These are phyloP conservation scores for Scheffersomyces titani DNA, from an alignment of 1,139 yeast genomes.

Conservation along the genomic window DNA sequence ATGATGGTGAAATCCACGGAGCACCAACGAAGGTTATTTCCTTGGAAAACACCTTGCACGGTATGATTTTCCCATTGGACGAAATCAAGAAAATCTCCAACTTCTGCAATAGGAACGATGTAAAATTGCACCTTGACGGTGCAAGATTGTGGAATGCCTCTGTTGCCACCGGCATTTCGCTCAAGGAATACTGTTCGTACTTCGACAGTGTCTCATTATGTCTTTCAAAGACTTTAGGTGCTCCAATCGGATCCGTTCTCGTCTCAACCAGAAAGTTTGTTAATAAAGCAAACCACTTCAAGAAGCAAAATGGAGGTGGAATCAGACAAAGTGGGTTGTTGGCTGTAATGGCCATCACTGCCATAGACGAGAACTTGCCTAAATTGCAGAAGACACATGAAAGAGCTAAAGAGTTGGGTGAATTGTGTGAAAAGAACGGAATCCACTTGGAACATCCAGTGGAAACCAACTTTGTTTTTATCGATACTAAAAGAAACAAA, in stretches of 20 bases:
- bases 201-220: conserved; percentile 91
- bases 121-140: conserved; percentile 85
- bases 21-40: conserved; percentile 89
- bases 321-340: conserved; percentile 87
- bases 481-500: conserved; percentile 61
- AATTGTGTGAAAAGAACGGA: conserved; percentile 54
- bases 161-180: conserved; percentile 68
- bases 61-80: conserved; percentile 77
- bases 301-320: conserved; percentile 95
- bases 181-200: conserved; percentile 70
- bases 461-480: conserved; percentile 83
- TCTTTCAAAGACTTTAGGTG: conserved; percentile 88
- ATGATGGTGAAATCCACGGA: conserved; percentile 81
- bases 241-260: conserved; percentile 89
- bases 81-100: conserved; percentile 73
- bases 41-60: conserved; percentile 86
- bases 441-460: conserved; percentile 72
- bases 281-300: conserved; percentile 78
- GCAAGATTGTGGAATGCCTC: conserved; percentile 95
- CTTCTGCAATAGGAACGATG: conserved; percentile 66
- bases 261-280: conserved; percentile 69
- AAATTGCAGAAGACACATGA: conserved; percentile 62
- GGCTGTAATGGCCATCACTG: conserved; percentile 77
- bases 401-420: conserved; percentile 68
- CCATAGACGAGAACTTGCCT: conserved; percentile 74